Base-by-base conservation (phyloP, 202 grass and related monocot species). In the Schoenoplectus tabernaemontani region DNA sequence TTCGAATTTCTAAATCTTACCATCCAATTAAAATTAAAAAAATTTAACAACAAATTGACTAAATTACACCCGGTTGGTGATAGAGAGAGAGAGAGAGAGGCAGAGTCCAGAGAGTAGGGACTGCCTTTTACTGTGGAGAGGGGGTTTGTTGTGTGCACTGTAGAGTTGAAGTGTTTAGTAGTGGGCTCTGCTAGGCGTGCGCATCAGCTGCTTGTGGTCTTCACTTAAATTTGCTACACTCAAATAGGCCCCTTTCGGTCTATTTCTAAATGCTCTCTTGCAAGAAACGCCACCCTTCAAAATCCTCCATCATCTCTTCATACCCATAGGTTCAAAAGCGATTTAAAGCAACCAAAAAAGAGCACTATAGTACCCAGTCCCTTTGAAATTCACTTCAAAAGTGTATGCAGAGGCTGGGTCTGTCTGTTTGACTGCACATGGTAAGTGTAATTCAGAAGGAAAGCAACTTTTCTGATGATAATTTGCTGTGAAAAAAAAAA, bases 341-440 rank as follows among this genome's bases (percentile, higher is more conserved):
- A 56, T 56, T 56, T 56, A 56, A 56, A 75, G 47, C 46, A 56
- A 75, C 13, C 13, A 75, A 34, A 56, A 48, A 11, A 30, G 24
- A 22, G 16, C 39, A 50, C 24, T 48, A 23, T 50, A 23, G 4
- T 69, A 19, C 33, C 32, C 32, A 32, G 8, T 39, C 23, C 26
- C 19, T 75, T 75, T 75, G 47, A 56, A 13, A 24, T 32, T 74
- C 28, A 74, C 46, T 53, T 13, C 34, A 20, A 51, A 74, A 68
- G 43, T 11, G 38, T n/a, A n/a, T 9, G n/a, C 16, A 44, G 65
- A 43, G 20, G 5, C 58, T 33, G 44, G 12, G 3, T 17, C 42
- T 30, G 41, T 73, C 24, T 32, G 43, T 73, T 32, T 73, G 44
- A 73, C 68, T 73, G 44, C 43, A 73, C 43, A 51, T 51, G 68